These are phyloP conservation scores for Starmera amethionina DNA, from an alignment of 805 yeast species.

Conservation along the genomic window DNA sequence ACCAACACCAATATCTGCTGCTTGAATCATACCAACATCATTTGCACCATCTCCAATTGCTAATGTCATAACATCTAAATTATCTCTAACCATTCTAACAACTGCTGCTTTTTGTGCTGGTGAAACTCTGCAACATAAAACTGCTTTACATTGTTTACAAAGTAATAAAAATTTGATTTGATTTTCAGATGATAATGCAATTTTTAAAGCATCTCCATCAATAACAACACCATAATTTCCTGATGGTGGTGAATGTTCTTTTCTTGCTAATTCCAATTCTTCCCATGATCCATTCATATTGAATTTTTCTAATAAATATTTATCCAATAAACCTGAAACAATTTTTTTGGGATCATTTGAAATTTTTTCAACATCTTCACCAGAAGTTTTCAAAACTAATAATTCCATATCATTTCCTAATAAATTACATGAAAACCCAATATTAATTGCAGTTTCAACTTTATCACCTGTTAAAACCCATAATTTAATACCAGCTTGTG, in stretches of 20 bases:
- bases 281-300: constrained; percentile 47
- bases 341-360: constrained; percentile 28
- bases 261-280: constrained; percentile 45
- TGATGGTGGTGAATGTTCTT: constrained; percentile 55
- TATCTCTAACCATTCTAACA: constrained; percentile 65
- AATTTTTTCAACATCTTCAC: constrained; percentile 40
- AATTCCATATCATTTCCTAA: constrained; percentile 70
- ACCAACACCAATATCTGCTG: constrained; percentile 83
- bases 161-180: constrained; percentile 54
- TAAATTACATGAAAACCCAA: constrained; percentile 78
- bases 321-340: constrained; percentile 39
- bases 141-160: constrained; percentile 75
- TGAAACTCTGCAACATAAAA: constrained; percentile 78
- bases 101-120: constrained; percentile 86
- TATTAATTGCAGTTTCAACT: constrained; percentile 83
- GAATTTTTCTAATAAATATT: constrained; percentile 46
- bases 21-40: constrained; percentile 87
- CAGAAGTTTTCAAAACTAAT: constrained; percentile 50
- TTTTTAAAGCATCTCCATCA: constrained; percentile 69
- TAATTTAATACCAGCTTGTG: constrained; percentile 69
- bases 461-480: constrained; percentile 88
- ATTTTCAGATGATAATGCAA: constrained; percentile 37
- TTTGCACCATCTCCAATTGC: constrained; percentile 88
- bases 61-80: constrained; percentile 70
- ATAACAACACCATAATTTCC: constrained; percentile 62